phyloP scores from a whole-genome alignment of 2,329 filamentous ascomycete species.

The Pseudodiploospora longispora region DNA sequence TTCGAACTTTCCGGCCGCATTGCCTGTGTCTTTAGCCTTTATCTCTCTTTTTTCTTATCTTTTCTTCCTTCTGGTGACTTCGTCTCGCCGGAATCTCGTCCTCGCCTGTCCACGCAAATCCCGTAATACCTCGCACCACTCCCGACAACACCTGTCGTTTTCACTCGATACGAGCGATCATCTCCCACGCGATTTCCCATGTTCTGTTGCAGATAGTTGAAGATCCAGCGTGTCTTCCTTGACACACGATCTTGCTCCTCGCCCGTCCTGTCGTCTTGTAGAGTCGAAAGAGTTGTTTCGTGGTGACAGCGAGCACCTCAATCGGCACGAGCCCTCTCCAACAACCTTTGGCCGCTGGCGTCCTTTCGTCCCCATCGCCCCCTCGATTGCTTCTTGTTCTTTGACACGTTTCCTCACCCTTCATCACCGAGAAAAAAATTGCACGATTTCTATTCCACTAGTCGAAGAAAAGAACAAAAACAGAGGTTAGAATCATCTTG shows the following conservation, averaged over 20 bases:
- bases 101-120: conserved; percentile 13
- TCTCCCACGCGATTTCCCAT: conserved; percentile 20
- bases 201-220: conserved; percentile 22
- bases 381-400: conserved; percentile 28
- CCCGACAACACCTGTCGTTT: conserved; percentile 10
- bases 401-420: neutral
- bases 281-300: conserved; percentile 23
- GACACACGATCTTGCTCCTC: conserved; percentile 21
- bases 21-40: conserved; percentile 17
- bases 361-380: conserved; percentile 36
- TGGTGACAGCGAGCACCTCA: conserved; percentile 39
- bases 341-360: conserved; percentile 46
- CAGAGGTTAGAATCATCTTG: too few species aligned
- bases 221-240: conserved; percentile 23
- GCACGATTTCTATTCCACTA: too few species aligned
- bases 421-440: too few species aligned
- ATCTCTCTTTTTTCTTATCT: conserved; percentile 20
- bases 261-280: conserved; percentile 14
- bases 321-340: conserved; percentile 32
- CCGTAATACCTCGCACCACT: conserved; percentile 19
- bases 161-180: conserved; percentile 12
- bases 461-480: too few species aligned
- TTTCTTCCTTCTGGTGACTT: conserved; percentile 17
- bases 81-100: conserved; percentile 18
- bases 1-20: conserved; percentile 16